phyloP scores from a whole-genome alignment of 2,329 filamentous ascomycete genomes.

The Aspergillus pseudoterreus region DNA sequence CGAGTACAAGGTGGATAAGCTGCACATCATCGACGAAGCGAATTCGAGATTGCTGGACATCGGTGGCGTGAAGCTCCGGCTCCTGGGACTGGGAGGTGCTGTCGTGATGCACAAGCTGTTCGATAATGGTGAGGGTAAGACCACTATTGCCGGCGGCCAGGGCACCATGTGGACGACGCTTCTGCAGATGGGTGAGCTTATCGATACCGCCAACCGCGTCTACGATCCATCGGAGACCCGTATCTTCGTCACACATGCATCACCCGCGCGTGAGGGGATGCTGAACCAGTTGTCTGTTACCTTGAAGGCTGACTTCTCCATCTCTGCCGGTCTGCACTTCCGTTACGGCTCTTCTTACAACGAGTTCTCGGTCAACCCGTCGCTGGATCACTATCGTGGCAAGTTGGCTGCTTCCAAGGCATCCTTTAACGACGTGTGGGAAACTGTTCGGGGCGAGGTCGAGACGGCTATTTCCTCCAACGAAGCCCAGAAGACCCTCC shows the following conservation, averaged over 20 bases:
- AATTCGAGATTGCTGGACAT: conserved; percentile 93
- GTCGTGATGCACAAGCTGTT: conserved; percentile 99
- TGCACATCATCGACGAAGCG: conserved; percentile 98
- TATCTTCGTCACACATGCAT: conserved; percentile 94
- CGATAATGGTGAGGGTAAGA: conserved; percentile 95
- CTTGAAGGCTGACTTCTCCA: conserved; percentile 95
- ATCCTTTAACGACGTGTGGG: conserved; percentile 99
- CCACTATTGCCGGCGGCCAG: conserved; percentile 95
- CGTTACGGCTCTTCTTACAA: conserved; percentile 99
- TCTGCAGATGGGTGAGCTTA: conserved; percentile 94
- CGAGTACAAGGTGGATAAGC: conserved; percentile 95
- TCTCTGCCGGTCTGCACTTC: conserved; percentile 97
- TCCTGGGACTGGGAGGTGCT: conserved; percentile 88
- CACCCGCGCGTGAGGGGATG: conserved; percentile 91
- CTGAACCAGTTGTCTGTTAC: conserved; percentile 97
- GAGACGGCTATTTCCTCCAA: conserved; percentile 92
- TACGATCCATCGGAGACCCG: conserved; percentile 98
- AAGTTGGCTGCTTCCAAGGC: conserved; percentile 97
- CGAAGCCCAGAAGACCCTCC: conserved; percentile 84
- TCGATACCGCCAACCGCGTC: conserved; percentile 95
- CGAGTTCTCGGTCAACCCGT: conserved; percentile 98
- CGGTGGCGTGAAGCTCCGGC: conserved; percentile 89
- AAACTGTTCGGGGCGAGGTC: conserved; percentile 94
- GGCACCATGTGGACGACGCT: conserved; percentile 99
- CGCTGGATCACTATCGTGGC: conserved; percentile 94